Evolutionary conservation across 495 filamentous ascomycete genomes (phyloP), one percentile per base, ranked within the genome.

Genomic region (Staphylotrichum longicolle): DNA sequence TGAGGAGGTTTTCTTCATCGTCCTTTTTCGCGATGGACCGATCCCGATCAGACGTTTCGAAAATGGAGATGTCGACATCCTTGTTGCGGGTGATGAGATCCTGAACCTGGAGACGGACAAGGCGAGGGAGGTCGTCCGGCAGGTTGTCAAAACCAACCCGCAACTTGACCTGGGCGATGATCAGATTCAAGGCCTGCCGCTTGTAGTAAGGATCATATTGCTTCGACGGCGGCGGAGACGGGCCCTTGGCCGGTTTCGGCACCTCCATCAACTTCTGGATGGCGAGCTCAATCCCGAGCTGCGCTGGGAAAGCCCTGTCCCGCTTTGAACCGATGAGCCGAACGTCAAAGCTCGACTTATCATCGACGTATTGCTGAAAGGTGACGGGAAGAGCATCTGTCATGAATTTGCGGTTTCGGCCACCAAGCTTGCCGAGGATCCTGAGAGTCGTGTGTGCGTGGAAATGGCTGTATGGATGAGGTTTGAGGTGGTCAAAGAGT

Each of bases 361-460:
- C 95, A 74, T 98, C 95, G 5, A 91, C 85, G 66, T 87, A 98
- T 58, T 89, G 79, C 69, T 91, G 85, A 74, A 88, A 98, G 0
- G 84, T 82, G 7, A 99, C 83, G 40, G 85, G 83, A 1, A 91
- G 88, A 8, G 93, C 89, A 54, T 91, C 89, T 15, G 88, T 96
- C 74, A 97, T 84, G 75, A 96, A 99, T 69, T 93, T 95, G 10
- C 95, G 76, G 65, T 99, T 99, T 41, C 95, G 84, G 50, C 95
- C 95, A 45, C 95, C 95, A 44, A 99, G 83, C 73, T 99, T 99
- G 10, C 95, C 95, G 3, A 99, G 82, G 55, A 99, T 99, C n/a
- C 95, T 82, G 85, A 98, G 95, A 0, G 95, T 98, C 0, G 94
- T 98, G 69, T 99, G 95, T 2, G 95, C 87, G 71, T 96, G 91